Evolutionary conservation across 2,329 filamentous ascomycete species (phyloP).

Genomic region (Knufia fluminis): DNA sequence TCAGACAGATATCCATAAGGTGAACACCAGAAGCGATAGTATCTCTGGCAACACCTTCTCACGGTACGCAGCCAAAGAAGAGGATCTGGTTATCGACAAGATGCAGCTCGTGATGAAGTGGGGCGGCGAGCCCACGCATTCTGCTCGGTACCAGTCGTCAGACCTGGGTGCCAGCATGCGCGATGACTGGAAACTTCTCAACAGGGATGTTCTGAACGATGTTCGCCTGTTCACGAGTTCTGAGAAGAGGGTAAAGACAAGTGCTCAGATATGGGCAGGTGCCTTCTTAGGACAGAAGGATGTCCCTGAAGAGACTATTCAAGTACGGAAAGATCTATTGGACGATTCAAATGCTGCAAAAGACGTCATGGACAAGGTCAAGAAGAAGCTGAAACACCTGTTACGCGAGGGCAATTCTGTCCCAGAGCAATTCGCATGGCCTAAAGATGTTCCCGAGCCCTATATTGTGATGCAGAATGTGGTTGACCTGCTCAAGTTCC

Average conservation of each 20-base stretch:
- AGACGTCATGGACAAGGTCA: conserved; percentile 98
- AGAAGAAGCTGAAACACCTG: conserved; percentile 95
- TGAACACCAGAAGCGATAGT: conserved; percentile 65
- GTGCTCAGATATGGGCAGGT: conserved; percentile 85
- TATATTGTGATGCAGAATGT: conserved; percentile 86
- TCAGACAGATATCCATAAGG: conserved; percentile 29
- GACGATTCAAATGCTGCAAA: conserved; percentile 98
- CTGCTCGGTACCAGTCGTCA: conserved; percentile 88
- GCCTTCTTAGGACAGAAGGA: conserved; percentile 84
- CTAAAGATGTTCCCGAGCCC: conserved; percentile 83
- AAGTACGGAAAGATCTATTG: conserved; percentile 83
- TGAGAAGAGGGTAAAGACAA: conserved; percentile 86
- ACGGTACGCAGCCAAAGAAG: conserved; percentile 84
- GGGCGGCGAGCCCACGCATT: conserved; percentile 97
- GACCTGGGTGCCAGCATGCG: conserved; percentile 94
- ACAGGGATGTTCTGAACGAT: conserved; percentile 82
- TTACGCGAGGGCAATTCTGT: conserved; percentile 86
- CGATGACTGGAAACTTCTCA: conserved; percentile 86
- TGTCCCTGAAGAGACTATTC: conserved; percentile 74
- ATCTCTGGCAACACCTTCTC: conserved; percentile 86
- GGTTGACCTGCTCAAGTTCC: conserved; percentile 95
- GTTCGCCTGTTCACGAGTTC: conserved; percentile 94
- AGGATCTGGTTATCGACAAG: conserved; percentile 89
- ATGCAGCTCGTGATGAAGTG: conserved; percentile 97
- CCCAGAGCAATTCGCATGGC: conserved; percentile 96